Conservation (phyloP, 2,329 filamentous ascomycete genomes). For the Scedosporium dehoogii region DNA sequence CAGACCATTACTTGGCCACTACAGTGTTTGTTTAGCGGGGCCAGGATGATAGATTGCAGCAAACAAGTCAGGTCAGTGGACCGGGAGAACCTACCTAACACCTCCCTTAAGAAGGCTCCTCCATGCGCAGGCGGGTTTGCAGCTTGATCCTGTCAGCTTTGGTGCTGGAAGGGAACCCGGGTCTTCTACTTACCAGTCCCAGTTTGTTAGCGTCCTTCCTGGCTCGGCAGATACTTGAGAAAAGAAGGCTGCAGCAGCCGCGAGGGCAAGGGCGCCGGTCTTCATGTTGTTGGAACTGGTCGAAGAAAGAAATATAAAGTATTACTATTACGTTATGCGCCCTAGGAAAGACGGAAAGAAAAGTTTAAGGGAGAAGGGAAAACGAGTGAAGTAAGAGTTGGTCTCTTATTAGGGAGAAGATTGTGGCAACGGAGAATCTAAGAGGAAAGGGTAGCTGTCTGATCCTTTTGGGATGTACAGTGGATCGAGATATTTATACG, state of each 20-base stretch:
- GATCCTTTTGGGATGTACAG: background rate
- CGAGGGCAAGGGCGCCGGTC: background rate
- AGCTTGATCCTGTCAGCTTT: slow-evolving; percentile 7
- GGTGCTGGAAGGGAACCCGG: background rate
- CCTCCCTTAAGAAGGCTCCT: background rate
- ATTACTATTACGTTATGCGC: background rate
- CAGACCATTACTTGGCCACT: slow-evolving; percentile 15
- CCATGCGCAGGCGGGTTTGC: slow-evolving; percentile 14
- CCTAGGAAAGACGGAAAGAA: background rate
- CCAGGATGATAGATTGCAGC: background rate
- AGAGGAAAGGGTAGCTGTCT: background rate
- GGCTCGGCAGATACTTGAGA: background rate
- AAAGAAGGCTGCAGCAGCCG: slow-evolving; percentile 1
- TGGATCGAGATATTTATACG: background rate
- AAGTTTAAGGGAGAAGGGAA: background rate
- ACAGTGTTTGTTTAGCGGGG: slow-evolving; percentile 3
- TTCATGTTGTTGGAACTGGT: background rate
- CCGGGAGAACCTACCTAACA: background rate
- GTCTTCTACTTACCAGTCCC: slow-evolving; percentile 12
- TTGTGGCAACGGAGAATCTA: background rate
- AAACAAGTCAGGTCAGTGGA: background rate
- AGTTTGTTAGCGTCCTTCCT: slow-evolving; percentile 10
- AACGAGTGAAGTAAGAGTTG: background rate
- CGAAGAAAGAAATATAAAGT: background rate
- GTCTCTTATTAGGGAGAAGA: background rate